Evolutionary conservation across 2,329 filamentous ascomycete species (phyloP), one percentile per base, ranked within the genome.

Genomic region (Geosmithia morbida): DNA sequence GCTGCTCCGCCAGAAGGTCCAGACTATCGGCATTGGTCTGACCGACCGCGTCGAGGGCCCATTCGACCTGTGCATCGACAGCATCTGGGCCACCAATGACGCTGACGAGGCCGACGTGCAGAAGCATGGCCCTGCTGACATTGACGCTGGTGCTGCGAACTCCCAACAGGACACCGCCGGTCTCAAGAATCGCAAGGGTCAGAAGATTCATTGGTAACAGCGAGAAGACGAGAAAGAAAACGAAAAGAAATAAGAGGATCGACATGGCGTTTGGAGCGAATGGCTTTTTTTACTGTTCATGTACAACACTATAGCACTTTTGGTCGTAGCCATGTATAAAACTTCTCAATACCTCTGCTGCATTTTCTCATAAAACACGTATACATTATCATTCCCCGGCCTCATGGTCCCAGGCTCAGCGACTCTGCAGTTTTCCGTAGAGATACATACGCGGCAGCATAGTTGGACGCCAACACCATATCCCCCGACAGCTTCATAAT

Each of bases 41-140:
- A 96, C 88, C 47, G 92, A 98, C 63, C 77, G 92, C 16, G 75
- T 94, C 39, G 84, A 87, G 7, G 92, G 90, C 0, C 85, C 87
- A 1, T 98, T 90, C 64, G 85, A 94, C 62, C 69, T 98, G 40
- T 83, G 79, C 51, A 82, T 98, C 47, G 84, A 89, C 58, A 77
- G 79, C 51, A 79, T 96, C 17, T 98, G 90, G 87, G 89, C 90
- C 0, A 95, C 89, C 1, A 96, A 96, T 45, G 50, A 64, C 26
- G 47, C 53, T 2, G 51, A 50, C 0, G 63, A 60, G 11, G 52
- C 11, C 13, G 6, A 37, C 6, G 33, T 26, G 22, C 22, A 26
- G 22, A 26, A 37, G 33, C 33, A 11, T 37, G 3, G 48, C 3
- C 57, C 54, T 22, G 49, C 51, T 8, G 50, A 50, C 10, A 48